Base-by-base conservation (phyloP, 345 rosid species). In the Linum usitatissimum region DNA sequence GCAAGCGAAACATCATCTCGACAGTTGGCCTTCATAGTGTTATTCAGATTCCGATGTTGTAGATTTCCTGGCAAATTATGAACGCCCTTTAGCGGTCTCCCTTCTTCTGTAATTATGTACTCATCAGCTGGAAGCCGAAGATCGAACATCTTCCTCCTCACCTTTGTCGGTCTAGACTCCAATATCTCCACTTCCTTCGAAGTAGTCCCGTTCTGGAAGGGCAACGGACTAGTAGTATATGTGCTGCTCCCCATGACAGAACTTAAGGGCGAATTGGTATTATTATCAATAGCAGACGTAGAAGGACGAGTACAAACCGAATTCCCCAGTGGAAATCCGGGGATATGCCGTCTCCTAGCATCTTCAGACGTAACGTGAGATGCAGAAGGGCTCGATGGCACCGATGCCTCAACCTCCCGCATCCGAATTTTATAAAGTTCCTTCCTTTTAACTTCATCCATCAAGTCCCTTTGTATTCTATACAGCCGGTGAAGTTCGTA, bases 121-220 rank as follows among this genome's bases (percentile, higher is more conserved):
- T 72, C 82, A 57, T 86, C 91, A 0, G 91, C 93, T 3, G 96
- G 94, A 64, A 84, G 91, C 64, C 77, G 95, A 76, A 89, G 92
- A 78, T 92, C 98, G 61, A 87, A 73, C 83, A 83, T 79, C 72
- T 68, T 84, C 76, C 85, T 87, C 77, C 95, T 71, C 67, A 81
- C 80, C 71, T 87, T 89, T 34, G 79, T 53, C 30, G 98, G 93
- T 71, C 95, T 81, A 64, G 83, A 79, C 64, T 83, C 87, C 30
- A 84, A 53, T 61, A 83, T 76, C 64, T 88, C 88, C 48, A 69
- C 56, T 15, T 74, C 81, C 77, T 83, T 88, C 57, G 80, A 79
- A 65, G 76, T 61, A 68, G 62, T 67, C 14, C 83, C 90, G 57
- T 82, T 86, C 65, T 71, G 83, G 28, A 73, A 76, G 56, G 78